These are phyloP conservation scores for Diaporthe amygdali DNA, from an alignment of 2,329 filamentous ascomycete species.

Conservation along the genomic window DNA sequence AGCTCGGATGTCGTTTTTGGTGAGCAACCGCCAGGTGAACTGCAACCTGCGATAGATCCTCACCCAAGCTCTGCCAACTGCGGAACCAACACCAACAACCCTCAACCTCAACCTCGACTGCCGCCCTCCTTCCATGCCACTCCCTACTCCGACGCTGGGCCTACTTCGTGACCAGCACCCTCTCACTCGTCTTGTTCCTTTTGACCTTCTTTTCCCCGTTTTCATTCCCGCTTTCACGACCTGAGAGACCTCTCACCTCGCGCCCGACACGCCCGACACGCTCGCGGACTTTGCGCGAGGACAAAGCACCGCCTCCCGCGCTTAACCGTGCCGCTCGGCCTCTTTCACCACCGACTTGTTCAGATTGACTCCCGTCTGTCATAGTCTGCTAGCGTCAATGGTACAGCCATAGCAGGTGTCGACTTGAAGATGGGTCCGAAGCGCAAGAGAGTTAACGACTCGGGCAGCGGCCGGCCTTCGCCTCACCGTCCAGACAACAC, in stretches of 20 bases:
- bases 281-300: slow-evolving; percentile 11
- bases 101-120: slow-evolving; percentile 1
- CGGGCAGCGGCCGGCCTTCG: slow-evolving; percentile 57
- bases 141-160: slow-evolving; percentile 9
- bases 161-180: background rate
- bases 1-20: slow-evolving; percentile 16
- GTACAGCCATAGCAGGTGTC: slow-evolving; percentile 15
- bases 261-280: slow-evolving; percentile 13
- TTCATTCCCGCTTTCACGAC: background rate
- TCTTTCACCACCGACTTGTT: background rate
- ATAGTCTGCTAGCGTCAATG: slow-evolving; percentile 13
- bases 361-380: background rate
- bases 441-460: slow-evolving; percentile 61
- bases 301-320: slow-evolving; percentile 16
- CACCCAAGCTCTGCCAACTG: slow-evolving; percentile 11
- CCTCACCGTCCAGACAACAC: slow-evolving; percentile 67
- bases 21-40: slow-evolving; percentile 2
- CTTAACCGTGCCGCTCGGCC: background rate
- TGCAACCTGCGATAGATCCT: slow-evolving; percentile 12
- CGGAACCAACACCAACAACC: background rate
- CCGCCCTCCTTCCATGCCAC: background rate
- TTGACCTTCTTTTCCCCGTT: background rate
- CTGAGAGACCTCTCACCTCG: slow-evolving; percentile 16
- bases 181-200: slow-evolving; percentile 25
- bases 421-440: slow-evolving; percentile 58